phyloP scores from a whole-genome alignment of 1,139 yeast genomes.

The Candida sanyaensis region DNA sequence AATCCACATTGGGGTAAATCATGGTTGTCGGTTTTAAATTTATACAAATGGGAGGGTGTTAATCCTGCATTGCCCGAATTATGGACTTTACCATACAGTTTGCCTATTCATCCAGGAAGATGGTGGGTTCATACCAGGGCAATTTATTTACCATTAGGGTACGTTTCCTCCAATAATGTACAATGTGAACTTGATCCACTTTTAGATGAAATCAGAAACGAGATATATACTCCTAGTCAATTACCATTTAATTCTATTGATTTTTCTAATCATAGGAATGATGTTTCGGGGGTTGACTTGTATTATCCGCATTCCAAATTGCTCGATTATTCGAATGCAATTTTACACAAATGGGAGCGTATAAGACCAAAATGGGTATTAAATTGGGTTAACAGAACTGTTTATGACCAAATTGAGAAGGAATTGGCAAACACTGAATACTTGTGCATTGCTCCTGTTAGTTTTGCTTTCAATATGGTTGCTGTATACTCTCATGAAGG shows the following conservation, averaged over 20 bases:
- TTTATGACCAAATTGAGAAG: conserved; percentile 66
- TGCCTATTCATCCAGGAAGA: conserved; percentile 90
- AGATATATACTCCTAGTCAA: conserved; percentile 58
- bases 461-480: conserved; percentile 79
- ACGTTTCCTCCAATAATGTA: conserved; percentile 60
- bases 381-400: conserved; percentile 51
- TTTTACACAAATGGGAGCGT: conserved; percentile 65
- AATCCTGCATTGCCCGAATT: conserved; percentile 98
- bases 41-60: conserved; percentile 95
- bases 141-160: conserved; percentile 85
- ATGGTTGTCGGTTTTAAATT: conserved; percentile 77
- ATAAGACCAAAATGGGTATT: conserved; percentile 76
- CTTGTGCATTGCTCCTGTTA: conserved; percentile 92
- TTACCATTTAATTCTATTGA: conserved; percentile 66
- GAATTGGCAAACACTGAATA: conserved; percentile 80
- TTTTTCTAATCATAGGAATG: conserved; percentile 71
- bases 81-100: conserved; percentile 80
- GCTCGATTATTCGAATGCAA: conserved; percentile 63
- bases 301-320: conserved; percentile 86
- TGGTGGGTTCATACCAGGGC: conserved; percentile 99
- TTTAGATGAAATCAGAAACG: conserved; percentile 65
- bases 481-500: conserved; percentile 76
- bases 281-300: conserved; percentile 88
- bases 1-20: conserved; percentile 98
- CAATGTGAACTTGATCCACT: conserved; percentile 67